Conservation (phyloP, 495 filamentous ascomycete species). For the Penicillium flavigenum region DNA sequence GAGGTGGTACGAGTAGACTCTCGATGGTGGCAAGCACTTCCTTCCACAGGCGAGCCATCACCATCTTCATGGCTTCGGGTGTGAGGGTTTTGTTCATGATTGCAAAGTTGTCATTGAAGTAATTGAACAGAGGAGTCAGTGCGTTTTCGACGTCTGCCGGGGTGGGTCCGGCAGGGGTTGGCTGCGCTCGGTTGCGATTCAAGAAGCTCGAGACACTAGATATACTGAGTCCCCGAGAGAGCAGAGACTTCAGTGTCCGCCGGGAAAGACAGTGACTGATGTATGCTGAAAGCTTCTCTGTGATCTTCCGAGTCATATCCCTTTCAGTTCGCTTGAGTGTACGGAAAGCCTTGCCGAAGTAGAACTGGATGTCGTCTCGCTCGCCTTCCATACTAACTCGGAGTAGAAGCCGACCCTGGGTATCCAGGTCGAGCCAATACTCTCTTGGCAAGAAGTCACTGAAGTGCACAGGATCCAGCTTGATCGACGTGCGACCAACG, state of each 20-base stretch:
- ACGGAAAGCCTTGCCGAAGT: conserved; percentile 95
- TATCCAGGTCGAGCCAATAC: conserved; percentile 97
- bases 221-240: conserved; percentile 69
- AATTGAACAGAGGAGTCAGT: conserved; percentile 84
- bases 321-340: conserved; percentile 91
- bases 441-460: conserved; percentile 92
- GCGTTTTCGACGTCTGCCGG: conserved; percentile 75
- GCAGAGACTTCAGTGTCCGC: conserved; percentile 69
- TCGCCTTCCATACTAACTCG: conserved; percentile 98
- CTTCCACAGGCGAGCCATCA: conserved; percentile 99
- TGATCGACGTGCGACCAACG: conserved; percentile 89
- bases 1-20: conserved; percentile 82
- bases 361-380: conserved; percentile 96
- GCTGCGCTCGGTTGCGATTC: conserved; percentile 56
- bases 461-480: conserved; percentile 93
- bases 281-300: conserved; percentile 96
- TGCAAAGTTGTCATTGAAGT: conserved; percentile 98
- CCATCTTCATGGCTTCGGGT: conserved; percentile 87
- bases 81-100: conserved; percentile 98
- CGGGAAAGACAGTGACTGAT: conserved; percentile 88
- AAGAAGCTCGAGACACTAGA: conserved; percentile 81
- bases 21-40: conserved; percentile 93
- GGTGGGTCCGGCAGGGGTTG: conserved; percentile 59
- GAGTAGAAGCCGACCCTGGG: conserved; percentile 84
- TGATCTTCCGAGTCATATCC: conserved; percentile 97